Evolutionary conservation across 139 green algal genomes (phyloP).

Genomic region (Volvox africanus): DNA sequence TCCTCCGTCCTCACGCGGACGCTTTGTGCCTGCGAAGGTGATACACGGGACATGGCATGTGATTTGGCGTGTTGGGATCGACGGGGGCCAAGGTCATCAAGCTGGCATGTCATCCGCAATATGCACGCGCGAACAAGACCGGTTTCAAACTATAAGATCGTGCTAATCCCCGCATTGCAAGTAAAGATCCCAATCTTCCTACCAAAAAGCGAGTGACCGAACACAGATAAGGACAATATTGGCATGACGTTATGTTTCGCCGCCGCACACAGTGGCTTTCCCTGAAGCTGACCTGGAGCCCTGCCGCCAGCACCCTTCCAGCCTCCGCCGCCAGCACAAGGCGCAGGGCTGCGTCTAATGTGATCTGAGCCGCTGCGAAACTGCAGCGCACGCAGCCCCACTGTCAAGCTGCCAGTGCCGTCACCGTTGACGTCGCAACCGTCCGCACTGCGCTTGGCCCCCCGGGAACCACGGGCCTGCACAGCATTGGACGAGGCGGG

Average conservation of each 20-base stretch:
- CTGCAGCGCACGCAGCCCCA: constrained; percentile 29
- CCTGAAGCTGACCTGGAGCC: neutral
- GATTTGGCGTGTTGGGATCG: neutral
- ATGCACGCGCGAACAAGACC: too few species aligned
- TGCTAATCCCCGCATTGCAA: too few species aligned
- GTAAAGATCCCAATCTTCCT: too few species aligned
- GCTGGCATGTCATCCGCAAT: too few species aligned
- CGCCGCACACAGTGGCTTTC: neutral
- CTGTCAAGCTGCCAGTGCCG: constrained; percentile 1
- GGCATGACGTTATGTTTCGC: neutral
- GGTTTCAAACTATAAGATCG: too few species aligned
- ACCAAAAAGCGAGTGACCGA: too few species aligned
- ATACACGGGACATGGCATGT: too few species aligned
- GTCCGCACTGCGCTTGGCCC: neutral
- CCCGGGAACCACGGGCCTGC: neutral
- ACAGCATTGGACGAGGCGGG: neutral
- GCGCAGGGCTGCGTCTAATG: neutral
- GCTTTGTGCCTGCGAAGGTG: constrained; percentile 24
- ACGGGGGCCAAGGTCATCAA: neutral
- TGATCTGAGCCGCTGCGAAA: neutral
- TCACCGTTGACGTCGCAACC: neutral
- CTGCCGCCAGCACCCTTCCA: neutral
- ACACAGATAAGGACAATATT: too few species aligned
- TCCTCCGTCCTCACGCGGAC: constrained; percentile 24
- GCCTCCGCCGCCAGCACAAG: neutral